Percentiles rank a stretch among this genome's conserved stretches.
These are phyloP conservation scores for Mycena belliarum DNA, from an alignment of 768 basidiomycete genomes.

Conservation along the genomic window DNA sequence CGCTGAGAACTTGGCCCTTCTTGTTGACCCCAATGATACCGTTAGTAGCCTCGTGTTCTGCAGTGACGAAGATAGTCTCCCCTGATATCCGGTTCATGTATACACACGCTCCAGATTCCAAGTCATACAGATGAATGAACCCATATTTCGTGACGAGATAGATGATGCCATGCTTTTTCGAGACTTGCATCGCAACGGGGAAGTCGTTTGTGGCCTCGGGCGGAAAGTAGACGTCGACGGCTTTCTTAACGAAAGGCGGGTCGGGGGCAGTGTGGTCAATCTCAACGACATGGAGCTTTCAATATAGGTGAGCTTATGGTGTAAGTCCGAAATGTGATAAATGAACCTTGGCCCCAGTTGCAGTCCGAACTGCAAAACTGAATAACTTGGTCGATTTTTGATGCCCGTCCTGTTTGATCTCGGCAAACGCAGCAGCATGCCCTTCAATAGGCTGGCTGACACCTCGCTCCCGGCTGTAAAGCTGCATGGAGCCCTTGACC, in stretches of 20 bases:
- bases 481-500: conserved; percentile 97
- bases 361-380: conserved; percentile 92
- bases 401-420: conserved; percentile 88
- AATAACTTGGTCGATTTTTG: conserved; percentile 87
- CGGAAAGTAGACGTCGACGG: conserved; percentile 98
- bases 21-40: conserved; percentile 99
- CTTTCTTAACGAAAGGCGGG: conserved; percentile 94
- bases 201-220: conserved; percentile 98
- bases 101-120: conserved; percentile 94
- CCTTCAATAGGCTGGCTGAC: conserved; percentile 99
- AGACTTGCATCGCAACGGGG: conserved; percentile 99
- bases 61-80: conserved; percentile 98
- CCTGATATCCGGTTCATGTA: conserved; percentile 99
- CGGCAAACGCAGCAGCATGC: conserved; percentile 95
- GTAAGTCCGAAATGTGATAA: not conserved
- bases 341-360: conserved; percentile 94
- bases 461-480: conserved; percentile 89
- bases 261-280: conserved; percentile 95
- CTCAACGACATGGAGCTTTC: conserved; percentile 94
- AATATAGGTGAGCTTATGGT: not conserved
- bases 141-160: conserved; percentile 99
- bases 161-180: conserved; percentile 93
- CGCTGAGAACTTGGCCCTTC: conserved; percentile 97
- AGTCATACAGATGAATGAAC: conserved; percentile 98
- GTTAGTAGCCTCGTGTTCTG: conserved; percentile 89